Base-by-base conservation (phyloP, 2,329 filamentous ascomycete species). In the Trichoderma koningii region DNA sequence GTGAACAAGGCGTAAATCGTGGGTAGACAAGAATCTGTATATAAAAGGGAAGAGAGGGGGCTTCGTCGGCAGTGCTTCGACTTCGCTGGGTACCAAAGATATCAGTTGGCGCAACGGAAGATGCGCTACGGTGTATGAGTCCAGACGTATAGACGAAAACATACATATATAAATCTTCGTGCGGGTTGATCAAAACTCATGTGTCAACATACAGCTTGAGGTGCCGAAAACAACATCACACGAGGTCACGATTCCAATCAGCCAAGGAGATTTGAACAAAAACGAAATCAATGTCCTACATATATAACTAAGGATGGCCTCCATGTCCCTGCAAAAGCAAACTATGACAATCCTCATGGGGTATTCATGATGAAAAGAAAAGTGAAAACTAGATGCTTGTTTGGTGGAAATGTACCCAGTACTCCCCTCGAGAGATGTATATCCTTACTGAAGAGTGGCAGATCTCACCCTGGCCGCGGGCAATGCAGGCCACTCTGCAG, bases 1-100 rank as follows among this genome's bases (percentile, higher is more conserved):
- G 85, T 87, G 55, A 83, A 83, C 79, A 66, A 51, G 21, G 55
- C 47, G 55, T 65, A 56, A 47, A 51, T 10, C 44, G 30, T 7
- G 30, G 6, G 7, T 9, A 47, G 42, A 12, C 21, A 5, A 53
- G 12, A 44, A 10, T 53, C 48, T 53, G 47, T 53, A 50, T 51
- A 55, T 26, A 41, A 19, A 19, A n/a, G 6, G 34, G 23, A 50
- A 45, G 34, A n/a, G 15, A 47, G 10, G 41, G 30, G 34, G 48
- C 45, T 52, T 19, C 7, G n/a, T 42, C 21, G 14, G 50, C 3
- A 28, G 15, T 26, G 41, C 26, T 53, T n/a, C n/a, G 47, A 30
- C n/a, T 34, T 17, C 41, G 23, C 30, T 53, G 21, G n/a, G 48
- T 45, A 53, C 30, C n/a, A 26, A 21, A 34, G 34, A 53, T 62